Evolutionary conservation across 2,329 filamentous ascomycete genomes (phyloP).

Genomic region (Aaosphaeria arxii): DNA sequence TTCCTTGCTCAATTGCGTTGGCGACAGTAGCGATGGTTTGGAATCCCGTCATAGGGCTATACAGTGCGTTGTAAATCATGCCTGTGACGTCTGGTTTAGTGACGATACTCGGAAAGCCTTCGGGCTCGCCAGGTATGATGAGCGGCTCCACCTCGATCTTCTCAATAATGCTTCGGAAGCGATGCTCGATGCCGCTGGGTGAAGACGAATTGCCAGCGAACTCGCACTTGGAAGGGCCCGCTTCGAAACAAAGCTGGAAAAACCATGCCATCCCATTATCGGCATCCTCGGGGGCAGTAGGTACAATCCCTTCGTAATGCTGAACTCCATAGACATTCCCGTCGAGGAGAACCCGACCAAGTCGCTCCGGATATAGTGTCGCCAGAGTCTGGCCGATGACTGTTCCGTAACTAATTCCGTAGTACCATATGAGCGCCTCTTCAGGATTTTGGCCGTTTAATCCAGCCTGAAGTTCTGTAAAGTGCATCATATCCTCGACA

Average conservation of each 20-base stretch:
- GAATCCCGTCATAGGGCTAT: neutral
- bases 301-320: conserved; percentile 1
- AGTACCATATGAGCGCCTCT: conserved; percentile 34
- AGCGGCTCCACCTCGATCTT: conserved; percentile 8
- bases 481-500: conserved; percentile 28
- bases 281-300: conserved; percentile 1
- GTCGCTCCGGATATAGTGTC: conserved; percentile 28
- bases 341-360: conserved; percentile 30
- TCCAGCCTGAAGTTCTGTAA: conserved; percentile 15
- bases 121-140: conserved; percentile 10
- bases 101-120: neutral
- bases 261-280: conserved; percentile 41
- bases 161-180: conserved; percentile 9
- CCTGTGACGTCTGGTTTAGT: neutral
- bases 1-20: neutral
- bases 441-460: conserved; percentile 15
- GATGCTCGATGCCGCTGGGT: conserved; percentile 9
- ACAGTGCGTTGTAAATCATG: conserved; percentile 26
- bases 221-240: conserved; percentile 29
- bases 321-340: conserved; percentile 34
- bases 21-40: neutral
- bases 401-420: conserved; percentile 43
- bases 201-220: conserved; percentile 15
- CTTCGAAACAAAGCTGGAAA: conserved; percentile 51
- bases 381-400: conserved; percentile 42